A percentile compares a stretch with the other conserved stretches of the same genome.
These are phyloP conservation scores for Hirsutella rhossiliensis DNA, from an alignment of 2,329 filamentous ascomycete genomes.

Conservation along the genomic window DNA sequence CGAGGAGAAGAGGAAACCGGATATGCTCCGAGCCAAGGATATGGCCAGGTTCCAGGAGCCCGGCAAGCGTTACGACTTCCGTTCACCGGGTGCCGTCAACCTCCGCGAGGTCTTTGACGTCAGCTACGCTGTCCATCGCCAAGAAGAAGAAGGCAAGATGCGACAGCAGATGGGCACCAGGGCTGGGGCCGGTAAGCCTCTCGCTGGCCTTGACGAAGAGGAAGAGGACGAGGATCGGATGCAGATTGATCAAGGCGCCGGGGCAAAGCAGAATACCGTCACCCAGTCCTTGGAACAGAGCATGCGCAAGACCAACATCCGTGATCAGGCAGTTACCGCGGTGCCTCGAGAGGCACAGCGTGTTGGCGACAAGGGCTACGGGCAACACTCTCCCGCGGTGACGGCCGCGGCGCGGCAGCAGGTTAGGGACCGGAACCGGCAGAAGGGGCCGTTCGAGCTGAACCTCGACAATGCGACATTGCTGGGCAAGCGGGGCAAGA, in stretches of 20 bases:
- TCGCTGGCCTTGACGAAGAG: slow-evolving; percentile 58
- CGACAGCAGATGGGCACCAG: slow-evolving; percentile 70
- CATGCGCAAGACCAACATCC: slow-evolving; percentile 71
- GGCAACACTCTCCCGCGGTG: slow-evolving; percentile 76
- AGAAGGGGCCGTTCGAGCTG: slow-evolving; percentile 81
- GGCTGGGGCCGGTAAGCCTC: slow-evolving; percentile 46
- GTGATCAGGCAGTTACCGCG: slow-evolving; percentile 28
- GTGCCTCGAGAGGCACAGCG: slow-evolving; percentile 20
- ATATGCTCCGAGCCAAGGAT: slow-evolving; percentile 42
- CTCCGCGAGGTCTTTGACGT: slow-evolving; percentile 96
- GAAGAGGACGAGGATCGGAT: slow-evolving; percentile 46
- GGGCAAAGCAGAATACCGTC: slow-evolving; percentile 28
- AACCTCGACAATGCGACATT: slow-evolving; percentile 85
- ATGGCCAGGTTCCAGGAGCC: slow-evolving; percentile 38
- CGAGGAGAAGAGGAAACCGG: slow-evolving; percentile 46
- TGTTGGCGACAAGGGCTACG: slow-evolving; percentile 56
- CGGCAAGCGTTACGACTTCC: slow-evolving; percentile 76
- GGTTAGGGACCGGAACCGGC: slow-evolving; percentile 52
- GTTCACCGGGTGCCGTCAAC: slow-evolving; percentile 89
- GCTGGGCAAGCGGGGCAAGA: slow-evolving; percentile 56
- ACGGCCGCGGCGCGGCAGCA: slow-evolving; percentile 75
- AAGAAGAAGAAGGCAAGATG: slow-evolving; percentile 91
- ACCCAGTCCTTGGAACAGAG: slow-evolving; percentile 73
- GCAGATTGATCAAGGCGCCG: slow-evolving; percentile 51
- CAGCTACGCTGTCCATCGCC: slow-evolving; percentile 90